These are phyloP conservation scores for Arthromyces matolae DNA, from an alignment of 768 basidiomycete genomes.

Conservation along the genomic window DNA sequence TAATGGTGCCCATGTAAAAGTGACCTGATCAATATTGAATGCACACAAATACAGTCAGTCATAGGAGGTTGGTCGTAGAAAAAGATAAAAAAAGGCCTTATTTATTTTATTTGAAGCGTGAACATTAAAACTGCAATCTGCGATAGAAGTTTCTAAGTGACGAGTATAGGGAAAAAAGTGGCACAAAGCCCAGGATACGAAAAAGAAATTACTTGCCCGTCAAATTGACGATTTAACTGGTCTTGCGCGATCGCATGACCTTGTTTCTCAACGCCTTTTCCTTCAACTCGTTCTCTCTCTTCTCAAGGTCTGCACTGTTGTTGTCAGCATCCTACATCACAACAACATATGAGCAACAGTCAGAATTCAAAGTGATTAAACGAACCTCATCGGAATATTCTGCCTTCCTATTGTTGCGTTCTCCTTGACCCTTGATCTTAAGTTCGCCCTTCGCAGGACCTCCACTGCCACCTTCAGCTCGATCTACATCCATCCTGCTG, in stretches of 20 bases:
- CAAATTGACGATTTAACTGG: slow-evolving; percentile 10
- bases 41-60: slow-evolving; percentile 4
- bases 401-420: slow-evolving; percentile 54
- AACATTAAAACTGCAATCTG: slow-evolving; percentile 12
- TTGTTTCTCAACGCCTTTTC: slow-evolving; percentile 82
- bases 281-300: slow-evolving; percentile 75
- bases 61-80: background rate
- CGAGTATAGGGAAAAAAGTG: slow-evolving; percentile 5
- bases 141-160: slow-evolving; percentile 17
- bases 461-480: slow-evolving; percentile 15
- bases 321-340: slow-evolving; percentile 17
- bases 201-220: slow-evolving; percentile 15
- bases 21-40: slow-evolving; percentile 2
- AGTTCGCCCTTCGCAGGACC: slow-evolving; percentile 42
- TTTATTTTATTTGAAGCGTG: slow-evolving; percentile 10
- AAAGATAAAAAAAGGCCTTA: background rate
- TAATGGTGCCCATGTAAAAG: background rate
- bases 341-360: slow-evolving; percentile 1
- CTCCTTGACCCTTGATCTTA: slow-evolving; percentile 75
- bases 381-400: slow-evolving; percentile 27
- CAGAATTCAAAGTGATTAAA: slow-evolving; percentile 16
- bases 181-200: slow-evolving; percentile 1
- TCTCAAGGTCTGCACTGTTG: slow-evolving; percentile 50
- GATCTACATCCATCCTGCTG: slow-evolving; percentile 38
- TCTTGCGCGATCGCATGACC: slow-evolving; percentile 68